These are phyloP conservation scores for Cercospora sp. DNA, from an alignment of 2,329 filamentous ascomycete genomes.

Conservation along the genomic window DNA sequence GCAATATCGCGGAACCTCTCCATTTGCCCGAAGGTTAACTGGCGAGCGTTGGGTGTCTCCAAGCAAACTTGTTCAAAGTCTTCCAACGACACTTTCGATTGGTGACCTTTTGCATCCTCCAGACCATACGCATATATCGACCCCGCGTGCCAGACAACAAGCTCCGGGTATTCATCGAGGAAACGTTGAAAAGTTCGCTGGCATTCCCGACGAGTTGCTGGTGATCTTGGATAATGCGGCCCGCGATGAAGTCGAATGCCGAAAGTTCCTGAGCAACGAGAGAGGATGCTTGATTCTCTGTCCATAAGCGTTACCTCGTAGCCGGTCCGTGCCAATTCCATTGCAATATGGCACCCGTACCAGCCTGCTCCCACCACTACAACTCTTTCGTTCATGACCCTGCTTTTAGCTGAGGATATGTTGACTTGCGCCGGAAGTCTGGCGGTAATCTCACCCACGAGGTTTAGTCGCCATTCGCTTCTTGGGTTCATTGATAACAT, in stretches of 20 bases:
- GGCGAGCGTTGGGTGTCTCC: background rate
- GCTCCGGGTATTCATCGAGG: background rate
- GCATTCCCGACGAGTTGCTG: background rate
- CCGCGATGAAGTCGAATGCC: background rate
- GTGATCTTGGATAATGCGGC: background rate
- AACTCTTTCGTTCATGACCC: background rate
- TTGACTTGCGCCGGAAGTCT: too few species aligned
- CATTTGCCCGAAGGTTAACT: background rate
- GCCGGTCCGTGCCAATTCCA: background rate
- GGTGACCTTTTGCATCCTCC: background rate
- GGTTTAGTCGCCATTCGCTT: too few species aligned
- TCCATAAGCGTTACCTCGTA: background rate
- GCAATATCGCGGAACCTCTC: background rate
- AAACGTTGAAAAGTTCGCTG: background rate
- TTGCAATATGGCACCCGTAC: background rate
- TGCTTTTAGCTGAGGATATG: too few species aligned
- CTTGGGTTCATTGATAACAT: too few species aligned
- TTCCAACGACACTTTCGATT: background rate
- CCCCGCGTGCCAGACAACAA: background rate
- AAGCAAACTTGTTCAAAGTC: background rate
- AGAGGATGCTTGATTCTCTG: background rate
- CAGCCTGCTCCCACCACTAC: background rate
- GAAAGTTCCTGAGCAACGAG: background rate
- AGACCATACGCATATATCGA: background rate
- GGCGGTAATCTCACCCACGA: too few species aligned